These are phyloP conservation scores for Camelina neglecta DNA, from an alignment of 345 rosid genomes.

Conservation along the genomic window DNA sequence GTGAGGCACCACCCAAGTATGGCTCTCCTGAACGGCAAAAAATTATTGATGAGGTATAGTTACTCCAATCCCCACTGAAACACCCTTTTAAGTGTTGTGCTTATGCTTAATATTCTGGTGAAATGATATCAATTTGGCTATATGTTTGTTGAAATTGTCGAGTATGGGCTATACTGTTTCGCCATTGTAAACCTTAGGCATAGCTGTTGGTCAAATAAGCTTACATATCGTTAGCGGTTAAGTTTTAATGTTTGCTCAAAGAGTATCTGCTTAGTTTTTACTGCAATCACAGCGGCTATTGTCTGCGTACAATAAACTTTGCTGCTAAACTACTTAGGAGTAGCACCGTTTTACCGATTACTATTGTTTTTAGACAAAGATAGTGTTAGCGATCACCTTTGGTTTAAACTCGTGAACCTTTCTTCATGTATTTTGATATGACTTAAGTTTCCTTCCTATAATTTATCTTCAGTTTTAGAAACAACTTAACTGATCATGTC, in stretches of 20 bases:
- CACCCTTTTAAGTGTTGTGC: not conserved
- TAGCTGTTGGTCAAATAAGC: not conserved
- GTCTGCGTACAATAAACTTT: not conserved
- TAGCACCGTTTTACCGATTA: not conserved
- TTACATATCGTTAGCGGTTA: not conserved
- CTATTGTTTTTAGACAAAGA: not conserved
- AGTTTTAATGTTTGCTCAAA: not conserved
- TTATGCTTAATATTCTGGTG: not conserved
- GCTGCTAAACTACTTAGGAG: not conserved
- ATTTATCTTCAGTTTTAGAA: slow-evolving; percentile 2
- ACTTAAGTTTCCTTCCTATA: not conserved
- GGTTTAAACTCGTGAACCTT: not conserved
- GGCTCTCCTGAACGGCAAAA: slow-evolving; percentile 87
- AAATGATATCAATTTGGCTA: not conserved
- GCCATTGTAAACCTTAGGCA: not conserved
- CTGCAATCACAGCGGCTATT: slow-evolving; percentile 1
- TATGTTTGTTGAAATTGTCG: not conserved
- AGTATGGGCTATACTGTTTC: not conserved
- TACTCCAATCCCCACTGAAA: slow-evolving; percentile 13
- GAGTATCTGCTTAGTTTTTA: slow-evolving; percentile 1
- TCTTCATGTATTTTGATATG: not conserved
- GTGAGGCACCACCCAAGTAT: slow-evolving; percentile 76
- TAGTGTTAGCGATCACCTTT: not conserved
- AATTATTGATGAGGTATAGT: slow-evolving; percentile 79
- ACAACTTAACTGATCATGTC: slow-evolving; percentile 8